A percentile compares a stretch with the other conserved stretches of the same genome.
Evolutionary conservation across 257 asterid genomes (phyloP).

Genomic region (Primulina eburnea): DNA sequence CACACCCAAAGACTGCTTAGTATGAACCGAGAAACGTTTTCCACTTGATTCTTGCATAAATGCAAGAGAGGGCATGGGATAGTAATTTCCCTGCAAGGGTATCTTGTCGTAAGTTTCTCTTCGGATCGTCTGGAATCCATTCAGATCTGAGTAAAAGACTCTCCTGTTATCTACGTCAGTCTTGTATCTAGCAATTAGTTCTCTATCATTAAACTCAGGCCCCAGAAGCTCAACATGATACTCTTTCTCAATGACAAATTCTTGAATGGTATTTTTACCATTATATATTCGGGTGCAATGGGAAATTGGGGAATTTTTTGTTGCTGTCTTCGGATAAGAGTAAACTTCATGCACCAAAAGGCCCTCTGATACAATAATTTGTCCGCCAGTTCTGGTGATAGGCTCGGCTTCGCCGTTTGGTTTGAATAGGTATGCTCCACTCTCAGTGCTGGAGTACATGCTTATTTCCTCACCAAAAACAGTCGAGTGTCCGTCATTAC

Average conservation of each 20-base stretch:
- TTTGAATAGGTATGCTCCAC: too few relatives aligned
- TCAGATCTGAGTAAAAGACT: slow-evolving; percentile 81
- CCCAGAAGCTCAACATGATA: slow-evolving; percentile 89
- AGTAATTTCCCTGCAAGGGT: slow-evolving; percentile 92
- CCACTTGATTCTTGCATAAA: slow-evolving; percentile 74
- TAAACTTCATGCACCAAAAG: too few relatives aligned
- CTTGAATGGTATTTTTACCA: slow-evolving; percentile 59
- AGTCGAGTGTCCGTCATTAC: too few relatives aligned
- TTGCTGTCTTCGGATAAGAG: too few relatives aligned
- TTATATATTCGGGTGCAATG: too few relatives aligned
- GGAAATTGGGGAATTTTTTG: too few relatives aligned
- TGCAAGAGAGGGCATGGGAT: slow-evolving; percentile 95
- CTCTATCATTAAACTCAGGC: slow-evolving; percentile 56
- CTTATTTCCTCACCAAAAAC: too few relatives aligned
- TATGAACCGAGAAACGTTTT: slow-evolving; percentile 80
- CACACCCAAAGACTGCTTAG: slow-evolving; percentile 90
- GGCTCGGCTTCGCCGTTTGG: too few relatives aligned
- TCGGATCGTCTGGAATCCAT: slow-evolving; percentile 94
- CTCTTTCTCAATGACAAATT: slow-evolving; percentile 83
- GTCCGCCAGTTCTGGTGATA: too few relatives aligned
- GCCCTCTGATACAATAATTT: too few relatives aligned
- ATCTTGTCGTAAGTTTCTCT: slow-evolving; percentile 91
- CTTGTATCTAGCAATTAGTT: slow-evolving; percentile 68
- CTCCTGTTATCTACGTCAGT: slow-evolving; percentile 68
- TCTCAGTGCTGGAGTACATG: too few relatives aligned